Evolutionary conservation across 148 eudicot genomes (phyloP), one percentile per base, ranked within the genome.

Genomic region (Camellia granthamiana): DNA sequence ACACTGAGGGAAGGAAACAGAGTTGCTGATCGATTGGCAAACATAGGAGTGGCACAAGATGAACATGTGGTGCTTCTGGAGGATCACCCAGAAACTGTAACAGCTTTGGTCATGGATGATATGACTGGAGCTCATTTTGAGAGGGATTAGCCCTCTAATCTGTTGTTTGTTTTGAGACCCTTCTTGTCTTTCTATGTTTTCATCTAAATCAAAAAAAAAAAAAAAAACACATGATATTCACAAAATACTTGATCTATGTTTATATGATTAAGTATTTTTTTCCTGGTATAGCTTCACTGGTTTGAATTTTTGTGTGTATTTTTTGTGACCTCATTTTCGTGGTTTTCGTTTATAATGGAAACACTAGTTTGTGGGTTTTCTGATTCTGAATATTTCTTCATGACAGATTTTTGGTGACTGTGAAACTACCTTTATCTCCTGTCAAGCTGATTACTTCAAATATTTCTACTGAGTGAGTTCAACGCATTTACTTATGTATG

Each of bases 371-470:
- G 38, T 5, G 43, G 72, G 16, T 47, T 42, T 76, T 47, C 79
- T 77, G 5, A 63, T 76, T 47, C 79, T 77, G 5, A 63, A 23
- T 13, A 21, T 14, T 56, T 46, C 70, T 76, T 59, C 10, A 70
- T 7, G 84, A 87, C 91, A 95, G 98, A 82, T 95, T 93, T 84
- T 92, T 92, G 97, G 84, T 79, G 73, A 86, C 92, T 43, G 74
- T 91, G 83, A 88, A 88, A 49, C 88, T 93, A 83, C 90, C 91
- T 67, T 66, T 95, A 71, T 83, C 78, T 86, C 94, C 97, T 60
- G 91, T 84, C 76, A 95, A 93, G 94, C 84, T 95, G 67, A 79
- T 63, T 44, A 81, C 90, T 79, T 72, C 93, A 66, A 87, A 64
- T 80, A 79, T 84, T 81, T 59, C 85, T 70, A 96, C 93, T 81